These are phyloP conservation scores for Adiantum capillusveneris DNA, from an alignment of 75 land plant species.

Conservation along the genomic window DNA sequence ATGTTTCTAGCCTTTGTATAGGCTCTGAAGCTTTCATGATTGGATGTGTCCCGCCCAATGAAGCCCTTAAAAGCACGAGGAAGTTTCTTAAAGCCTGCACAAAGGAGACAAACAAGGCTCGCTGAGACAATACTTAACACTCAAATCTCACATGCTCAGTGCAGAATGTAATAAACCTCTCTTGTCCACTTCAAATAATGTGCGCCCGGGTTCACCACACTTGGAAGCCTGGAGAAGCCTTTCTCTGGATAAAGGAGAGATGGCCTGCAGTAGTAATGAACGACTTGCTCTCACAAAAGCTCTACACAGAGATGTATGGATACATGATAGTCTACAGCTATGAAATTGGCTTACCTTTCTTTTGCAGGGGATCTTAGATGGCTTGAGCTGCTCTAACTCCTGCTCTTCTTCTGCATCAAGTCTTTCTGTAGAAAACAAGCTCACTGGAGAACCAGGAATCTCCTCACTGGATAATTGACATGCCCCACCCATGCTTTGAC, in stretches of 20 bases:
- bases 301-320: not conserved
- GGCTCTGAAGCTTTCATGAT: too few relatives aligned
- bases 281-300: too few relatives aligned
- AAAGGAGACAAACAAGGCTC: not conserved
- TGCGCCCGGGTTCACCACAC: not conserved
- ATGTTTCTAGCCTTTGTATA: too few relatives aligned
- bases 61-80: not conserved
- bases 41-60: not conserved
- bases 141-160: not conserved
- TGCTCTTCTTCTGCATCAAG: not conserved
- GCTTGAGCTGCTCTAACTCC: not conserved
- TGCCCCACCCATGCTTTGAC: too few relatives aligned
- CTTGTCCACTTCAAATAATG: not conserved
- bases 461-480: too few relatives aligned
- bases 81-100: not conserved
- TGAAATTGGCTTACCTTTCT: not conserved
- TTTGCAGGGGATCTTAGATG: constrained; percentile 2
- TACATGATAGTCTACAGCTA: too few relatives aligned
- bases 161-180: not conserved
- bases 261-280: not conserved
- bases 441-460: too few relatives aligned
- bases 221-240: not conserved
- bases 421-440: too few relatives aligned
- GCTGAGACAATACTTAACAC: too few relatives aligned
- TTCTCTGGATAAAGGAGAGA: constrained; percentile 1